These are phyloP conservation scores for Podila epicladia DNA, from an alignment of 192 early-diverging fungal species.

Conservation along the genomic window DNA sequence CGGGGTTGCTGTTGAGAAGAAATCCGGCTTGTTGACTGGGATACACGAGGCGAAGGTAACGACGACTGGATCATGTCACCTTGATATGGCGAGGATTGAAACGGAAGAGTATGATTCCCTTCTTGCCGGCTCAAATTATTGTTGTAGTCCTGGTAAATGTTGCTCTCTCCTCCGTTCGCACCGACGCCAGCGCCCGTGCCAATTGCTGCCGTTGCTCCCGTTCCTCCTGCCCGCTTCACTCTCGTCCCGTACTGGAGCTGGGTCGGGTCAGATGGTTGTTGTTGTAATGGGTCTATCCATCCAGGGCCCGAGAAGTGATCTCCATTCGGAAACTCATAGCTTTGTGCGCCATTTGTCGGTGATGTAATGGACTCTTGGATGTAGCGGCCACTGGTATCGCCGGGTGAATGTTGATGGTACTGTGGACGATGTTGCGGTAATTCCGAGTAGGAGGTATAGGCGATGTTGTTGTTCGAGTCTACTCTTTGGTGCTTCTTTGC, in stretches of 20 bases:
- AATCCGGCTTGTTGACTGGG: neutral
- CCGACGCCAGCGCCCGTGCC: neutral
- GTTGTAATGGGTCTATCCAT: conserved; percentile 15
- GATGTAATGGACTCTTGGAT: conserved; percentile 14
- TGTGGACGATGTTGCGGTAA: neutral
- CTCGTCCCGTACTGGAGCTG: conserved; percentile 28
- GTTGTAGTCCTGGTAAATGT: neutral
- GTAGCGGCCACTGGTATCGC: conserved; percentile 33
- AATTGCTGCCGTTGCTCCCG: neutral
- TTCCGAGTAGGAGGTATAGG: neutral
- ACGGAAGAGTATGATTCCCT: neutral
- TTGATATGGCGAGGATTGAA: neutral
- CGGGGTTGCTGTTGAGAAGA: neutral
- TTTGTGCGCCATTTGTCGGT: neutral
- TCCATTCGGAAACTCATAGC: conserved; percentile 1
- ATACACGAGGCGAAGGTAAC: neutral
- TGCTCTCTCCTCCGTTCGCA: neutral
- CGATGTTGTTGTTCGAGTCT: neutral
- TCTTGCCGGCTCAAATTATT: neutral
- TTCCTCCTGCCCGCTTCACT: conserved; percentile 13
- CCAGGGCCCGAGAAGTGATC: conserved; percentile 24
- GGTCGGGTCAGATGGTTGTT: conserved; percentile 18
- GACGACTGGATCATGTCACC: neutral
- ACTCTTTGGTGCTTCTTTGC: conserved; percentile 2
- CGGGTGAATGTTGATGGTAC: neutral